Conservation (phyloP, 768 basidiomycete genomes). For the Mrakia frigida region DNA sequence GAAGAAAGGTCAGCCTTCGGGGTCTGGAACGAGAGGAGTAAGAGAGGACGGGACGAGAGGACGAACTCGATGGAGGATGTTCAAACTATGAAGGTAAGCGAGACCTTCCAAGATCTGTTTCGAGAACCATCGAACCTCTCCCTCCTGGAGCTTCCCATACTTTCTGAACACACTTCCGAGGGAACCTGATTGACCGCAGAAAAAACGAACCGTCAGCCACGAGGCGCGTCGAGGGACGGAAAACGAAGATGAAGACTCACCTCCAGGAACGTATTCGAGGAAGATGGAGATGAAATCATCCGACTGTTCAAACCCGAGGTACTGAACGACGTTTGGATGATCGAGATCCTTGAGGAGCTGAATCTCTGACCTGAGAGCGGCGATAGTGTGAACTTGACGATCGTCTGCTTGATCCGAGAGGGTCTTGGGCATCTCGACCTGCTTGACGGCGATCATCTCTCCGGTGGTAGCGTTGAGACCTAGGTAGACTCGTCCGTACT, state of each 20-base stretch:
- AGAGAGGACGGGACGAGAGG: neutral
- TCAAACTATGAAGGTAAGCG: constrained; percentile 83
- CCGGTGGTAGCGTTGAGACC: constrained; percentile 93
- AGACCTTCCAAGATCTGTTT: constrained; percentile 84
- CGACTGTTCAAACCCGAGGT: constrained; percentile 56
- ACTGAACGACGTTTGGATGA: constrained; percentile 95
- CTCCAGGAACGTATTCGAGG: constrained; percentile 97
- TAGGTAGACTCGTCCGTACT: constrained; percentile 88
- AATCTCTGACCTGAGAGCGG: constrained; percentile 89
- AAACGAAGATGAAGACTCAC: neutral
- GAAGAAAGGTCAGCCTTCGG: neutral
- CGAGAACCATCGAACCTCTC: constrained; percentile 66
- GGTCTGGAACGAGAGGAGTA: neutral
- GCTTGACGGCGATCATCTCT: constrained; percentile 99
- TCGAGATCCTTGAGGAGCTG: constrained; percentile 94
- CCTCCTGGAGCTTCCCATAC: constrained; percentile 86
- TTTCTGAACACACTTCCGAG: constrained; percentile 79
- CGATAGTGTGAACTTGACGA: constrained; percentile 76
- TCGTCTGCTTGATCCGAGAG: constrained; percentile 84
- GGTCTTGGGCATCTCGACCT: constrained; percentile 90
- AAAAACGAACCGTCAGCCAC: neutral
- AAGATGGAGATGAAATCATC: constrained; percentile 57
- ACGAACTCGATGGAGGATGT: constrained; percentile 83
- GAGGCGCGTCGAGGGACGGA: neutral
- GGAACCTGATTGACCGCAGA: constrained; percentile 50